Evolutionary conservation across 1,284 basidiomycete genomes (phyloP).

Genomic region (Tilletia walkeri): DNA sequence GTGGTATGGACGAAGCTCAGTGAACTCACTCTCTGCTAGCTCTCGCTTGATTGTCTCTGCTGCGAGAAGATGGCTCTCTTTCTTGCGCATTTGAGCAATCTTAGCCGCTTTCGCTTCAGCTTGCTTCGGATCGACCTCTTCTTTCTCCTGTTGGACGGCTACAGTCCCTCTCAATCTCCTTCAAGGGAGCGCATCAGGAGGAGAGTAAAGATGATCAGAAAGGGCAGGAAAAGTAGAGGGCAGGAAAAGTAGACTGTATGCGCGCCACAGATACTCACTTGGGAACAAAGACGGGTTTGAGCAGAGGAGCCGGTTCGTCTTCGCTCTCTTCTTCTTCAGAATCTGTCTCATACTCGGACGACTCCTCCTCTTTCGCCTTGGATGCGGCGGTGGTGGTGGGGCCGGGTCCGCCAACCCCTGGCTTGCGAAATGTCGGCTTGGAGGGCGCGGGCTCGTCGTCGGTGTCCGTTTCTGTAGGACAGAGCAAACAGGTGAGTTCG

Average conservation of each 20-base stretch:
- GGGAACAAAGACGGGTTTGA: slow-evolving; percentile 84
- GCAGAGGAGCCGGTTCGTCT: slow-evolving; percentile 61
- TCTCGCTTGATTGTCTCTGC: slow-evolving; percentile 81
- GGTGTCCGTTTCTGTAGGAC: slow-evolving; percentile 60
- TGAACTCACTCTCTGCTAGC: slow-evolving; percentile 71
- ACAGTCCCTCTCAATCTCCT: slow-evolving; percentile 66
- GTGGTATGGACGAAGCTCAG: background rate
- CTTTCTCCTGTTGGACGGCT: slow-evolving; percentile 17
- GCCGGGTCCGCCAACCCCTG: slow-evolving; percentile 16
- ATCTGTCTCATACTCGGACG: slow-evolving; percentile 63
- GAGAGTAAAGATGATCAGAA: background rate
- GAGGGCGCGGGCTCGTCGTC: slow-evolving; percentile 37
- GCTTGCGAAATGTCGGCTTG: slow-evolving; percentile 34
- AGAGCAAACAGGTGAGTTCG: background rate
- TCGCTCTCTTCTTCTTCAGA: slow-evolving; percentile 59
- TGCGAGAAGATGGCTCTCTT: slow-evolving; percentile 79
- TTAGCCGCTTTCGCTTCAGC: slow-evolving; percentile 69
- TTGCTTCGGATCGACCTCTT: slow-evolving; percentile 64
- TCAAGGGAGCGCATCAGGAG: background rate
- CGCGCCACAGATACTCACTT: slow-evolving; percentile 64
- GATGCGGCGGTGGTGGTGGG: background rate
- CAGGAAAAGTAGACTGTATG: background rate
- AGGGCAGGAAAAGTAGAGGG: background rate
- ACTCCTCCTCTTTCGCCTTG: slow-evolving; percentile 15
- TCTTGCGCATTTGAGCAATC: slow-evolving; percentile 71